Conservation (phyloP, 179 eudicot genomes). For the Carnegiea gigantea region DNA sequence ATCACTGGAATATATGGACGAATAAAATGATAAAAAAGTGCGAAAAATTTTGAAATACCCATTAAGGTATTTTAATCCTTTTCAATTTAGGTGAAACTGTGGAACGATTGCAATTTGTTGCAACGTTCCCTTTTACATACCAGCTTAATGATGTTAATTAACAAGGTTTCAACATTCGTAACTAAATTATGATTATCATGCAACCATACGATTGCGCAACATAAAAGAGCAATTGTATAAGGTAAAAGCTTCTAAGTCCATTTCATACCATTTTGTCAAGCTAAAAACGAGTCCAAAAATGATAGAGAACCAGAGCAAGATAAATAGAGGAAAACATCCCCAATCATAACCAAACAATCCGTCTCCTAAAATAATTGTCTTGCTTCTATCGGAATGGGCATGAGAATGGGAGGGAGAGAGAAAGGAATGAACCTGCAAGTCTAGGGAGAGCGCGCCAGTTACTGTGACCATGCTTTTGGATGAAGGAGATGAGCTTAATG, state of each 20-base stretch:
- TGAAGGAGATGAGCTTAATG: slow-evolving; percentile 56
- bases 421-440: slow-evolving; percentile 57
- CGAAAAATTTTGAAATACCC: neutral
- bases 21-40: neutral
- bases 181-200: neutral
- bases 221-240: neutral
- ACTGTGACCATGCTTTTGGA: slow-evolving; percentile 66
- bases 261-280: neutral
- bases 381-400: neutral
- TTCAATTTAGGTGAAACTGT: neutral
- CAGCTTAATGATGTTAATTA: neutral
- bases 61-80: neutral
- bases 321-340: neutral
- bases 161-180: neutral
- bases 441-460: slow-evolving; percentile 94
- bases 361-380: neutral
- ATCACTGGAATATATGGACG: neutral
- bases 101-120: neutral
- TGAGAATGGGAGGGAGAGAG: neutral
- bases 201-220: neutral
- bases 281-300: neutral
- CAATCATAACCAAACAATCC: neutral
- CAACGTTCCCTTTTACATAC: neutral
- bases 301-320: neutral
- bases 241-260: neutral